phyloP scores from a whole-genome alignment of 2,329 filamentous ascomycete genomes.

The Trichoderma sp. region DNA sequence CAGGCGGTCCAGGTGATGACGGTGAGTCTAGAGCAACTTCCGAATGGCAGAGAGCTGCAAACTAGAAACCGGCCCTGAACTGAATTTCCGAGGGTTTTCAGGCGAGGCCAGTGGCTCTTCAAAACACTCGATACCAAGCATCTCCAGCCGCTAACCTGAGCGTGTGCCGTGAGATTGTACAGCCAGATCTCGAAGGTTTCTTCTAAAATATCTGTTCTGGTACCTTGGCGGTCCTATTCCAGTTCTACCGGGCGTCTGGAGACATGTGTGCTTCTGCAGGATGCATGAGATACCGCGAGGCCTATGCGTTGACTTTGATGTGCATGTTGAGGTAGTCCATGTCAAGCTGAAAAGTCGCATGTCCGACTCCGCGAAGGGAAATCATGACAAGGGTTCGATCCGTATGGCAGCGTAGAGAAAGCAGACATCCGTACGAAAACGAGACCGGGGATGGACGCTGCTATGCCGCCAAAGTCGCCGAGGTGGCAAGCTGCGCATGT shows the following conservation, averaged over 20 bases:
- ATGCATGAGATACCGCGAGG: background rate
- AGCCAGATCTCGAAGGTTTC: too few relatives aligned
- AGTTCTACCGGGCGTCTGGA: background rate
- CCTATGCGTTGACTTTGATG: background rate
- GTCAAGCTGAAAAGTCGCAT: background rate
- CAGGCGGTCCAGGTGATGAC: background rate
- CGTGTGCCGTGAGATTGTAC: too few relatives aligned
- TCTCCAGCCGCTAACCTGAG: too few relatives aligned
- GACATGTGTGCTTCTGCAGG: background rate
- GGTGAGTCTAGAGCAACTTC: background rate
- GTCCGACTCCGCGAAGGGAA: background rate
- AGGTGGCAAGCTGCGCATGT: background rate
- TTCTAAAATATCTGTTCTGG: too few relatives aligned
- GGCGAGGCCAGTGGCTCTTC: background rate
- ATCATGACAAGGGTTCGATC: background rate
- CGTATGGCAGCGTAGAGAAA: background rate
- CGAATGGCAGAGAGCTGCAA: background rate
- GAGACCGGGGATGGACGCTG: background rate
- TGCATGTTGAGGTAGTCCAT: background rate
- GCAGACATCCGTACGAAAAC: background rate
- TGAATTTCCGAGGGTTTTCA: background rate
- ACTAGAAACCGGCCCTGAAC: background rate
- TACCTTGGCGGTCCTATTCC: too few relatives aligned
- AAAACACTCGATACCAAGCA: too few relatives aligned
- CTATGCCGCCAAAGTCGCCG: constrained; percentile 1